Percentiles rank a stretch among this genome's conserved stretches.
Conservation (phyloP, 331 rosid genomes). For the Phaseolus coccineus region DNA sequence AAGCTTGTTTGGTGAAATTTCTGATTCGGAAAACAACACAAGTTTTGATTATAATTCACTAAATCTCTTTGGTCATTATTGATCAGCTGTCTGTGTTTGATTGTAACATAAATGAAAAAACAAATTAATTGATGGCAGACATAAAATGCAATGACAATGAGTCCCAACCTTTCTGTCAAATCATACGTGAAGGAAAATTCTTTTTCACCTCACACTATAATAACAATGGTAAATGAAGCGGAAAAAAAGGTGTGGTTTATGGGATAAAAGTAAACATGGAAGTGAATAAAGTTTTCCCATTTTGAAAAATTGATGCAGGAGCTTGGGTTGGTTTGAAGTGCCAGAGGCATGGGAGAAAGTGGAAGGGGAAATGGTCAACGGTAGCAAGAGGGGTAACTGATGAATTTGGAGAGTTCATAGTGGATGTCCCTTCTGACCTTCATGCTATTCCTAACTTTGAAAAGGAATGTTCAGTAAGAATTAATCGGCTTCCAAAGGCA, state of each 20-base stretch:
- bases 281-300: no score
- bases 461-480: slow-evolving; percentile 59
- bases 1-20: slow-evolving; percentile 50
- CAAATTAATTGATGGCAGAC: not conserved
- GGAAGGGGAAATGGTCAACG: slow-evolving; percentile 59
- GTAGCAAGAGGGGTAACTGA: slow-evolving; percentile 61
- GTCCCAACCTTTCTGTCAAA: slow-evolving; percentile 31
- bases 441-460: slow-evolving; percentile 79
- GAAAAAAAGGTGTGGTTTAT: not conserved
- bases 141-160: slow-evolving; percentile 33
- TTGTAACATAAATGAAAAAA: slow-evolving; percentile 31
- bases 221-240: not conserved
- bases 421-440: slow-evolving; percentile 84
- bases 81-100: slow-evolving; percentile 32
- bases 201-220: not conserved
- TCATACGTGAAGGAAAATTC: not conserved
- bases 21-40: slow-evolving; percentile 21
- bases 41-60: slow-evolving; percentile 45
- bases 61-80: slow-evolving; percentile 13
- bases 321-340: slow-evolving; percentile 71
- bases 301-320: slow-evolving; percentile 53
- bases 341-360: slow-evolving; percentile 51
- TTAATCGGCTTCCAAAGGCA: slow-evolving; percentile 63
- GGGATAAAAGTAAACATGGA: not conserved
- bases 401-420: slow-evolving; percentile 81